phyloP scores from a whole-genome alignment of 2,329 filamentous ascomycete species.

The Diaporthe eres region DNA sequence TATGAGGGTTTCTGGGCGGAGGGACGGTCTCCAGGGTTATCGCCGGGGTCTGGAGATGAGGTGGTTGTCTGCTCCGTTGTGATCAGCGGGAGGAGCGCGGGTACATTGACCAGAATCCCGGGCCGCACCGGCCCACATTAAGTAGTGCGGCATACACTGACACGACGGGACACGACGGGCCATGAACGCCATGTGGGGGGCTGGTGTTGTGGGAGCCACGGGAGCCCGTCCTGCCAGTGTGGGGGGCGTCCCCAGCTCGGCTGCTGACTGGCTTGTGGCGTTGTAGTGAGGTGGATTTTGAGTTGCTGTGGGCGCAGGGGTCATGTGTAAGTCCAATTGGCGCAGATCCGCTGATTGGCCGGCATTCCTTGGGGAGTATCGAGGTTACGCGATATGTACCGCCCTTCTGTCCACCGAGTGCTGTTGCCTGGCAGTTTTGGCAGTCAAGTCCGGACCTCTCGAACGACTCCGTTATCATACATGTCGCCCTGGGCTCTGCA shows the following conservation, averaged over 20 bases:
- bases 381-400: slow-evolving; percentile 18
- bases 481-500: slow-evolving; percentile 12
- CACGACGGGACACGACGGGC: not conserved
- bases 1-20: slow-evolving; percentile 1
- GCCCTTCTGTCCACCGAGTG: not conserved
- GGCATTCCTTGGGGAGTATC: not conserved
- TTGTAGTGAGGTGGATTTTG: slow-evolving; percentile 1
- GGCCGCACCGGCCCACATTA: slow-evolving; percentile 18
- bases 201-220: not conserved
- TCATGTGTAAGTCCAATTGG: slow-evolving; percentile 9
- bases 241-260: not conserved
- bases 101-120: slow-evolving; percentile 18
- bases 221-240: not conserved
- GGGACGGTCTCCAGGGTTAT: not conserved
- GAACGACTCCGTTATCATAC: not conserved
- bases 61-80: not conserved
- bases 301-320: not conserved
- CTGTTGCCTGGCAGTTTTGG: not conserved
- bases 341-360: not conserved
- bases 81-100: slow-evolving; percentile 19
- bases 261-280: not conserved
- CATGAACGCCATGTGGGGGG: slow-evolving; percentile 13
- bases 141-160: not conserved
- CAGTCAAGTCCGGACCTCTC: not conserved
- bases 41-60: slow-evolving; percentile 10